Conservation (phyloP, 495 filamentous ascomycete genomes). For the Penicillium alfredii region DNA sequence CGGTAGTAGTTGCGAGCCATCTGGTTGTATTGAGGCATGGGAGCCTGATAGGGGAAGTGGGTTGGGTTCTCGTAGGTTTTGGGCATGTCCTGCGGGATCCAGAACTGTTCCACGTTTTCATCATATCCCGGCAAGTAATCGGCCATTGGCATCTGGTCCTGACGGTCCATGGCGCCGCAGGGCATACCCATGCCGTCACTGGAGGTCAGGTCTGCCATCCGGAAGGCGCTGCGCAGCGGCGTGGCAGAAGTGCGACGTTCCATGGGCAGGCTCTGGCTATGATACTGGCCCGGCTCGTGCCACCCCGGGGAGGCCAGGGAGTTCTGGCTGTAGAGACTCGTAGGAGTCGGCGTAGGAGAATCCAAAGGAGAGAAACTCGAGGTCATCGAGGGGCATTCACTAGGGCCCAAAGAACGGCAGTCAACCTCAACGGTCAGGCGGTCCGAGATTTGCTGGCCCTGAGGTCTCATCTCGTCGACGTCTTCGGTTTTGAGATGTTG, state of each 20-base stretch:
- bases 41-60: conserved; percentile 31
- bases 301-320: conserved; percentile 38
- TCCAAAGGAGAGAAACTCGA: conserved; percentile 43
- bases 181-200: conserved; percentile 31
- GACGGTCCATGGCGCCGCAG: conserved; percentile 31
- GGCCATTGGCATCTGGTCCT: conserved; percentile 34
- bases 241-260: conserved; percentile 33
- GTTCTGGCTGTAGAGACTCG: conserved; percentile 39
- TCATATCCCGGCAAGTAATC: conserved; percentile 41
- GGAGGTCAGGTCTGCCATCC: conserved; percentile 32
- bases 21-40: conserved; percentile 33
- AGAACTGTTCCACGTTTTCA: conserved; percentile 41
- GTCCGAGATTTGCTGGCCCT: conserved; percentile 35
- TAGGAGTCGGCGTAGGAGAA: conserved; percentile 41
- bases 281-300: conserved; percentile 33
- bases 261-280: conserved; percentile 24
- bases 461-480: conserved; percentile 38
- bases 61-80: conserved; percentile 34
- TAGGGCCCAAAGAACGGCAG: conserved; percentile 38
- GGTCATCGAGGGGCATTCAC: conserved; percentile 43
- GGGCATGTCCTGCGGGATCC: conserved; percentile 35
- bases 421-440: conserved; percentile 42
- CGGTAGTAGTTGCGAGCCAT: conserved; percentile 37
- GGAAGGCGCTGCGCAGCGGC: conserved; percentile 36
- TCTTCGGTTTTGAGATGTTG: conserved; percentile 24